Evolutionary conservation across 148 eudicot genomes (phyloP).

Genomic region (Cornus florida): DNA sequence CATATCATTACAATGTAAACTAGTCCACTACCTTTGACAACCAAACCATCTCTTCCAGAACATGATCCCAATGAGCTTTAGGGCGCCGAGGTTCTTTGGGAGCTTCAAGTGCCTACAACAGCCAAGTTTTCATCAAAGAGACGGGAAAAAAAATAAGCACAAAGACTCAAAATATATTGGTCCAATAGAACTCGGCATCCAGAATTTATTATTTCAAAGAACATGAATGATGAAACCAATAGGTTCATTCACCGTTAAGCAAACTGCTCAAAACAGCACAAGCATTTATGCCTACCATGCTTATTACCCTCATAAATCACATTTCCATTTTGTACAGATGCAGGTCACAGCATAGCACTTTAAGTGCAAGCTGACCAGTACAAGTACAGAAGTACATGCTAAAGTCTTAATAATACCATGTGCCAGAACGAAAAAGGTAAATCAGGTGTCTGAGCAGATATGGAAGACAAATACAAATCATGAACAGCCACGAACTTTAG

Average conservation of each 20-base stretch:
- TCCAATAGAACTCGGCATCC: background rate
- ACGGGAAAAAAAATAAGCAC: background rate
- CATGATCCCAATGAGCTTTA: conserved; percentile 99
- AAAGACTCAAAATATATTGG: background rate
- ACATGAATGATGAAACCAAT: background rate
- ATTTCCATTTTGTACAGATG: background rate
- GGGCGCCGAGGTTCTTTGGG: conserved; percentile 92
- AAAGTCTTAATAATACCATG: background rate
- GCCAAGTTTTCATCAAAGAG: conserved; percentile 17
- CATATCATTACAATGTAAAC: background rate
- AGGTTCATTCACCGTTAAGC: background rate
- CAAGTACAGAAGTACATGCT: background rate
- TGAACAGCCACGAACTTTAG: background rate
- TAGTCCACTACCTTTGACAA: conserved; percentile 74
- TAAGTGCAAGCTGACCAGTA: background rate
- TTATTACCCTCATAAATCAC: background rate
- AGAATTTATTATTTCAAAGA: background rate
- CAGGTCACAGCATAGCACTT: background rate
- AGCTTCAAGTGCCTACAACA: conserved; percentile 90
- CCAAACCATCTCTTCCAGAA: conserved; percentile 98
- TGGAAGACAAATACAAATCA: background rate
- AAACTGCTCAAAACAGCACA: background rate
- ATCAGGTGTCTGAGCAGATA: background rate
- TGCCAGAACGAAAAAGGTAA: background rate
- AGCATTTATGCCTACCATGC: background rate